These are phyloP conservation scores for Mycena belliarum DNA, from an alignment of 768 basidiomycete genomes.

Conservation along the genomic window DNA sequence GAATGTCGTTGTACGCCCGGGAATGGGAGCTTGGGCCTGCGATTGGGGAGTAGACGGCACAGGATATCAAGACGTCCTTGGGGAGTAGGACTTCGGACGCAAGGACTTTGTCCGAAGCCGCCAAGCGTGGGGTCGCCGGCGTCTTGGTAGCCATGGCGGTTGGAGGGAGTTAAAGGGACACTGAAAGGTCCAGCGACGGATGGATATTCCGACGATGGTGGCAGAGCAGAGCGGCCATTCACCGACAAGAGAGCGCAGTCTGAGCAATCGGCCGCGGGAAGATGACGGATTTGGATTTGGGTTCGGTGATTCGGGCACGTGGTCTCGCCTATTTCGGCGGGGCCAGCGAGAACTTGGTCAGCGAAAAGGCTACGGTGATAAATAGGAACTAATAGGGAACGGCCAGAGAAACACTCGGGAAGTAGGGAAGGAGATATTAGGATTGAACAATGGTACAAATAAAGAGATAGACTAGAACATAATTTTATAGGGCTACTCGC, in stretches of 20 bases:
- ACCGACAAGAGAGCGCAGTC: not conserved
- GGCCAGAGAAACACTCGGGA: too few species aligned
- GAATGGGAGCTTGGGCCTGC: constrained; percentile 22
- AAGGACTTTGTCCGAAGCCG: constrained; percentile 20
- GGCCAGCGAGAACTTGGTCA: too few species aligned
- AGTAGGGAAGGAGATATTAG: too few species aligned
- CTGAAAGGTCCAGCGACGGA: not conserved
- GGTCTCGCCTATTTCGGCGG: not conserved
- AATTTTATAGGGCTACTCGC: too few species aligned
- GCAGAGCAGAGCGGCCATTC: constrained; percentile 7
- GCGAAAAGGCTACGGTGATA: too few species aligned
- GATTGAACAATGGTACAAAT: not conserved
- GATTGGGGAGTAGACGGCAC: constrained; percentile 15
- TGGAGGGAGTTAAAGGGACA: not conserved
- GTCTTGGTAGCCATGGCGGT: constrained; percentile 18
- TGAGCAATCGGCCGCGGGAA: not conserved
- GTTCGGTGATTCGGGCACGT: not conserved
- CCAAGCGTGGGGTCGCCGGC: constrained; percentile 9
- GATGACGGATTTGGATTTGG: constrained; percentile 7
- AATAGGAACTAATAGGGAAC: too few species aligned
- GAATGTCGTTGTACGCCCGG: constrained; percentile 33
- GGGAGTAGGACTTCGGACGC: constrained; percentile 19
- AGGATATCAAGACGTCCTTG: constrained; percentile 18
- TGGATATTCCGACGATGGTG: not conserved
- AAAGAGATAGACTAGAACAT: too few species aligned